Base-by-base conservation (phyloP, 148 eudicot species). In the Fagopyrum homotropicum region DNA sequence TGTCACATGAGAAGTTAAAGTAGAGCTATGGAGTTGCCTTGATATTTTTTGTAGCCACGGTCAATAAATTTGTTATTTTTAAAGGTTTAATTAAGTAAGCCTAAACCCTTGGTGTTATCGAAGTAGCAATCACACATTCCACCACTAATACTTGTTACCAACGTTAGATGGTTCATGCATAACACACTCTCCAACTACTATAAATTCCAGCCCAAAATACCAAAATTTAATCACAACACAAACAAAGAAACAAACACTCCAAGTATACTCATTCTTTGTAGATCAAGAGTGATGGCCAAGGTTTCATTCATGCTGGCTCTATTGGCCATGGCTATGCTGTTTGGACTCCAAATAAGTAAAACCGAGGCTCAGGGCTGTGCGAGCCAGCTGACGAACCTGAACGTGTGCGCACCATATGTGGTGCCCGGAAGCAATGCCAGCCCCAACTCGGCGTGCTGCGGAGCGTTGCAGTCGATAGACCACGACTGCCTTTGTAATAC, bases 401-500 rank as follows among this genome's bases (percentile, higher is more conserved):
- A 84, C 45, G 81, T 77, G 48, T 94, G 98, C 29, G 83, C 96
- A 4, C 93, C 93, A 0, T 94, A 78, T 51, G 93, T 90, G 63
- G 55, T 90, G 17, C 93, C 97, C 0, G 96, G 96, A 2, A 4
- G 81, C n/a, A 70, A 74, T 45, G 7, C 78, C 16, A 70, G 1
- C 74, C 99, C 99, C 0, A 92, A 81, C 81, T 0, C 82, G 4
- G 94, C 85, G 0, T 92, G 99, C 75, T 95, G 99, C 78, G 76
- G 75, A 0, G 97, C 98, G 0, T 92, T 95, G 29, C 86, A 85
- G 59, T 69, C 83, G 0, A 80, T 92, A 6, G 83, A 86, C 7
- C 92, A 85, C 55, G 90, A 87, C 47, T 90, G 97, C 78, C 72
- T 90, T 43, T 95, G 99, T 80, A 88, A 72, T 84, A 90, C 99